A percentile compares a stretch with the other conserved stretches of the same genome.
Evolutionary conservation across 164 flowering plant species (phyloP).

Genomic region (Berberis thunbergii): DNA sequence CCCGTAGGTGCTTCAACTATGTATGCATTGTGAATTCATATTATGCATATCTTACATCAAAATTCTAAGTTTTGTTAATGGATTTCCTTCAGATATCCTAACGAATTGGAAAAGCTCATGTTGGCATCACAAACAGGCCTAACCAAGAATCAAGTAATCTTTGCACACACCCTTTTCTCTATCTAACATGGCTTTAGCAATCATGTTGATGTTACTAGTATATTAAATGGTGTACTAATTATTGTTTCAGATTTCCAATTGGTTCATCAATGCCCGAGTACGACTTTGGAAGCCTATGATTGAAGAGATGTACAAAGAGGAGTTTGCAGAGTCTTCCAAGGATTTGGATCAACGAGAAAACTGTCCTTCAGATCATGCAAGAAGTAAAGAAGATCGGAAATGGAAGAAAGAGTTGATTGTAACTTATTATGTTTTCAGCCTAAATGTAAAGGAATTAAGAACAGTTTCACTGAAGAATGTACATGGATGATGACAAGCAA

Average conservation of each 20-base stretch:
- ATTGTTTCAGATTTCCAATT: constrained; percentile 68
- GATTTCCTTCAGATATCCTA: constrained; percentile 56
- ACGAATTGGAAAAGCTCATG: constrained; percentile 73
- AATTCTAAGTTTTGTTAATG: neutral
- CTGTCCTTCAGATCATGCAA: constrained; percentile 20
- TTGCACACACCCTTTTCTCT: neutral
- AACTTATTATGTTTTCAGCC: too few species aligned
- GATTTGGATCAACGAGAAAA: constrained; percentile 36
- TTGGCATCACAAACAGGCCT: constrained; percentile 85
- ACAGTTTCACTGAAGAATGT: too few species aligned
- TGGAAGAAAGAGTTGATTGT: too few species aligned
- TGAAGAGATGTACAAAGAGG: constrained; percentile 85
- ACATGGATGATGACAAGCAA: too few species aligned
- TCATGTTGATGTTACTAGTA: neutral
- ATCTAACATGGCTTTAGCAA: neutral
- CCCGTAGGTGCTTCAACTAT: constrained; percentile 45
- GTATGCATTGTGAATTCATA: neutral
- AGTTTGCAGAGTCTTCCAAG: constrained; percentile 49
- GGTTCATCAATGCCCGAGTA: constrained; percentile 90
- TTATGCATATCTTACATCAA: neutral
- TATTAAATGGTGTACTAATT: neutral
- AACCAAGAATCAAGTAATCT: constrained; percentile 70
- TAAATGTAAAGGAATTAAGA: too few species aligned
- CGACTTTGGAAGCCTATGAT: constrained; percentile 92
- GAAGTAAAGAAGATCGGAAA: constrained; percentile 4